Evolutionary conservation across 164 flowering plant genomes (phyloP).

Genomic region (Cinnamomum micranthum): DNA sequence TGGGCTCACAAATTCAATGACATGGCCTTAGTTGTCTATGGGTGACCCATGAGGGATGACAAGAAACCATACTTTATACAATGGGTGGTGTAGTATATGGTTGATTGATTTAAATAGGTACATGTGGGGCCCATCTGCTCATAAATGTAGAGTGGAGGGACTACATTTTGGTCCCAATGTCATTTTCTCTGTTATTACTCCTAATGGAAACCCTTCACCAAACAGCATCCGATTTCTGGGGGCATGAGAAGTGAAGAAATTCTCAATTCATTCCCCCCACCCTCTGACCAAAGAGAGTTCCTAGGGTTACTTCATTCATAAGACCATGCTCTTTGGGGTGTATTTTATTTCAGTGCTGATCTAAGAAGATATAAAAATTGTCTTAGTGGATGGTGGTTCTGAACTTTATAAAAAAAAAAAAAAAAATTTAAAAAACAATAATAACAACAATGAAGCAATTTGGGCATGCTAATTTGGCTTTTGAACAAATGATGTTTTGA

Average conservation of each 20-base stretch:
- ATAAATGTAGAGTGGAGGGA: background rate
- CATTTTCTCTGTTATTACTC: background rate
- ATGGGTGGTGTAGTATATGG: background rate
- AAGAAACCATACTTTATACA: background rate
- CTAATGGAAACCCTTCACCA: background rate
- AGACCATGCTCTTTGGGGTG: too few relatives aligned
- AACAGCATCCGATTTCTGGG: background rate
- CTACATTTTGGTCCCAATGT: background rate
- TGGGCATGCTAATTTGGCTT: too few relatives aligned
- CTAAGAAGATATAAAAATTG: too few relatives aligned
- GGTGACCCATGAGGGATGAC: slow-evolving; percentile 4
- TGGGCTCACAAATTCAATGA: slow-evolving; percentile 9
- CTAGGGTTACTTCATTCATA: too few relatives aligned
- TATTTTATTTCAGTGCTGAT: too few relatives aligned
- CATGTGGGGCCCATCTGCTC: background rate
- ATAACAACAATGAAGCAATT: too few relatives aligned
- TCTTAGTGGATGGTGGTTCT: too few relatives aligned
- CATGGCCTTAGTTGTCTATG: background rate
- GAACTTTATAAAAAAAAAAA: too few relatives aligned
- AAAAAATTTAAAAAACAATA: too few relatives aligned
- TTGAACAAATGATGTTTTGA: too few relatives aligned
- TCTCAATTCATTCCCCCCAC: too few relatives aligned
- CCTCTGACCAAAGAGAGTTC: too few relatives aligned
- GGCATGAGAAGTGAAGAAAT: background rate
- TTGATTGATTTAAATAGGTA: background rate